A percentile compares a stretch with the other conserved stretches of the same genome.
Evolutionary conservation across 352 stramenopile species (phyloP).

Genomic region (Globisporangium iwayamae): DNA sequence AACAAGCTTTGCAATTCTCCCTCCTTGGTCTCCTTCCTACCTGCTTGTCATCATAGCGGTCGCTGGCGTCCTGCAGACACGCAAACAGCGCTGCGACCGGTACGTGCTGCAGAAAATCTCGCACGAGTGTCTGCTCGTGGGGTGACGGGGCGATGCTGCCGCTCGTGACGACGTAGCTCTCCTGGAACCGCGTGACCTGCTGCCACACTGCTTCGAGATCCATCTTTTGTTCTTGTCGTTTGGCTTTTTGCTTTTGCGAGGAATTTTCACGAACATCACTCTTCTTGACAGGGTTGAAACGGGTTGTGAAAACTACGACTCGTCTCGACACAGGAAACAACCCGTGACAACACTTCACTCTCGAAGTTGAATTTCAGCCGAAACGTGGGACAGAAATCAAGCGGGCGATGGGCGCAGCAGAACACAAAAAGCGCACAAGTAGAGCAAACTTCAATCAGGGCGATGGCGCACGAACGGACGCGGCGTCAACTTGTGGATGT

Average conservation of each 20-base stretch:
- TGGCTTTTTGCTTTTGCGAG: neutral
- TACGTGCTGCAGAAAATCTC: slow-evolving; percentile 62
- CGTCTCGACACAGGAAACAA: too few species aligned
- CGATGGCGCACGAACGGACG: too few species aligned
- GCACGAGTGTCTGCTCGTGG: slow-evolving; percentile 51
- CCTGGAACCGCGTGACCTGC: slow-evolving; percentile 64
- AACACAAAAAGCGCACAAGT: neutral
- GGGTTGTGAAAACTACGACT: neutral
- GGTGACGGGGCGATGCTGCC: slow-evolving; percentile 32
- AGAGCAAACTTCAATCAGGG: neutral
- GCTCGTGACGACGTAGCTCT: slow-evolving; percentile 50
- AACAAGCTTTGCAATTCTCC: neutral
- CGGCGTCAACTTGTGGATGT: too few species aligned
- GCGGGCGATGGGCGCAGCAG: neutral
- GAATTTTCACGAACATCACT: neutral
- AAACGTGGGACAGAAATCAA: slow-evolving; percentile 2
- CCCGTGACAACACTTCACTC: neutral
- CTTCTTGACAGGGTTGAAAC: neutral
- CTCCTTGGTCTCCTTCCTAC: slow-evolving; percentile 18
- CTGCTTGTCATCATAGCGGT: slow-evolving; percentile 53
- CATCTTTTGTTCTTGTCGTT: slow-evolving; percentile 20
- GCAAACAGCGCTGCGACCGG: slow-evolving; percentile 63
- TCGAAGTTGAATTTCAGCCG: neutral
- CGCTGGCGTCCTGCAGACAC: slow-evolving; percentile 77
- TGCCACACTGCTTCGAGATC: slow-evolving; percentile 43